Conservation (phyloP, 2,329 filamentous ascomycete species). For the Zymoseptoria passerinii region DNA sequence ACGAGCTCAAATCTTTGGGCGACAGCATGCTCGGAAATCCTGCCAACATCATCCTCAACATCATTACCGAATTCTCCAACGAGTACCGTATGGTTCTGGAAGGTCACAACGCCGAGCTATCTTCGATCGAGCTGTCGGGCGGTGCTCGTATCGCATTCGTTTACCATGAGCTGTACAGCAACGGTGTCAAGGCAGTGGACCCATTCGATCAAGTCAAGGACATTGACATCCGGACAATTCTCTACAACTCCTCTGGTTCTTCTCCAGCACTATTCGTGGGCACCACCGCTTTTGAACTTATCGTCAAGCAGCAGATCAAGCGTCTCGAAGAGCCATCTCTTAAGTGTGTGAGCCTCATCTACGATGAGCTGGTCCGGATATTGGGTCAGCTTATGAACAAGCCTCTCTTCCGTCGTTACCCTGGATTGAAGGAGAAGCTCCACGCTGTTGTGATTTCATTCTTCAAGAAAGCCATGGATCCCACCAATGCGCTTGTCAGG, state of each 20-base stretch:
- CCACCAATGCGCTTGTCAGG: constrained; percentile 90
- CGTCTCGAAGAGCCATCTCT: constrained; percentile 89
- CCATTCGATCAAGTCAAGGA: constrained; percentile 98
- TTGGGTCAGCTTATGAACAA: constrained; percentile 83
- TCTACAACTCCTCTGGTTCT: constrained; percentile 98
- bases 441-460: constrained; percentile 85
- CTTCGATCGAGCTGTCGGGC: constrained; percentile 86
- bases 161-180: constrained; percentile 96
- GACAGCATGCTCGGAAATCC: constrained; percentile 95
- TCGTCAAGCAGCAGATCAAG: constrained; percentile 98
- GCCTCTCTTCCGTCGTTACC: constrained; percentile 84
- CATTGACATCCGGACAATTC: constrained; percentile 88
- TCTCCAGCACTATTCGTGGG: constrained; percentile 95
- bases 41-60: constrained; percentile 92
- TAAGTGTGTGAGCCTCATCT: constrained; percentile 95
- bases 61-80: constrained; percentile 97
- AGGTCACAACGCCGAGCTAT: constrained; percentile 92
- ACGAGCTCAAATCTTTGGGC: constrained; percentile 73
- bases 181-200: constrained; percentile 94
- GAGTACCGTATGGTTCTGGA: constrained; percentile 95
- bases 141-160: constrained; percentile 98
- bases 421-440: constrained; percentile 92
- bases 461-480: constrained; percentile 98
- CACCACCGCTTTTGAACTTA: constrained; percentile 95
- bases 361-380: constrained; percentile 94